Conservation (phyloP, 2,329 filamentous ascomycete genomes). For the Penicillium glabrum region DNA sequence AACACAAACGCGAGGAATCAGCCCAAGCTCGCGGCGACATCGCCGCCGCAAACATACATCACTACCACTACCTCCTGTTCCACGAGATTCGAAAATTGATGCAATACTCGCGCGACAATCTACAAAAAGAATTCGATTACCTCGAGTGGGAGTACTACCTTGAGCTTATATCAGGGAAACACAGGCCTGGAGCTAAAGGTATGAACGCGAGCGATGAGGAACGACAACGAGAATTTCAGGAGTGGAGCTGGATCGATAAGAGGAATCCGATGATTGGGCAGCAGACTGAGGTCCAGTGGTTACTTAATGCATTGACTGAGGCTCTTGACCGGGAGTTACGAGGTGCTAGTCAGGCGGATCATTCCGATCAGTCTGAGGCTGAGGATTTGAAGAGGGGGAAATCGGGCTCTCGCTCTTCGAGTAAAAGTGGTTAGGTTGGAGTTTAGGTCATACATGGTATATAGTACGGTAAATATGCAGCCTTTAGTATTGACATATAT, state of each 20-base stretch:
- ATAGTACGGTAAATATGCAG: not conserved
- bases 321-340: conserved; percentile 40
- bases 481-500: not conserved
- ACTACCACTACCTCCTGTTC: conserved; percentile 46
- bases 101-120: conserved; percentile 31
- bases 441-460: not conserved
- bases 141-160: conserved; percentile 52
- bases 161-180: conserved; percentile 46
- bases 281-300: conserved; percentile 45
- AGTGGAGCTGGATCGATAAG: conserved; percentile 44
- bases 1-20: conserved; percentile 42
- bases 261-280: conserved; percentile 41
- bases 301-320: conserved; percentile 40
- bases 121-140: conserved; percentile 40
- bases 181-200: conserved; percentile 26
- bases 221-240: not conserved
- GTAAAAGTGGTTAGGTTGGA: not conserved
- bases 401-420: not conserved
- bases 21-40: conserved; percentile 45
- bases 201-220: conserved; percentile 7
- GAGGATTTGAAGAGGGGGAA: not conserved
- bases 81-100: conserved; percentile 42
- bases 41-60: conserved; percentile 49
- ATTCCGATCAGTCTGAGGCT: not conserved
- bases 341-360: conserved; percentile 23